Percentiles rank a stretch among this genome's conserved stretches.
Conservation (phyloP, 75 land plant species). For the Pinus tabuliformis region DNA sequence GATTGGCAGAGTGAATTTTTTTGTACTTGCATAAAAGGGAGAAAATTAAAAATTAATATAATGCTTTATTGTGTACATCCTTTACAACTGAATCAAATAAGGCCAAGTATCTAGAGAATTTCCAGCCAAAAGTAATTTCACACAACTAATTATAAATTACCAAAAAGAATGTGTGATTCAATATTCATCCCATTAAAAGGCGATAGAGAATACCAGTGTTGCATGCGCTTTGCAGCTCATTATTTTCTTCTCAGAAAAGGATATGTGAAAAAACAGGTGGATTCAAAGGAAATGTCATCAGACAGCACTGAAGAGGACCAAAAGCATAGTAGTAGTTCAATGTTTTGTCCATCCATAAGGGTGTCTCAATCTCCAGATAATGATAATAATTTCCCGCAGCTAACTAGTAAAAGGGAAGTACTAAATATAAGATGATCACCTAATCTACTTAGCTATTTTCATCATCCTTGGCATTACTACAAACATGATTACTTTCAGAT, state of each 20-base stretch:
- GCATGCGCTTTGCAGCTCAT: background rate
- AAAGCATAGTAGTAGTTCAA: background rate
- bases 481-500: background rate
- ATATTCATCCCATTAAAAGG: background rate
- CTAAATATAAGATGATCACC: background rate
- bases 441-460: background rate
- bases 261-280: background rate
- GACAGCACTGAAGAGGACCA: background rate
- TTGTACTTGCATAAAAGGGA: background rate
- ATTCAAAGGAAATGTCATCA: background rate
- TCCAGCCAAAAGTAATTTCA: background rate
- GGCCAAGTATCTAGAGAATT: no score
- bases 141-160: background rate
- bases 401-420: background rate
- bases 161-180: background rate
- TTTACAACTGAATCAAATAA: background rate
- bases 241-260: background rate
- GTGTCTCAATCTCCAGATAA: background rate
- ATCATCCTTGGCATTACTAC: background rate
- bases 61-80: background rate
- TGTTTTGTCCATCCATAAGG: background rate
- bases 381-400: background rate
- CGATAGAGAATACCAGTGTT: background rate
- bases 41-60: background rate
- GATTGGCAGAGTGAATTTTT: background rate